A percentile compares a stretch with the other conserved stretches of the same genome.
These are phyloP conservation scores for Fusarium torreyae DNA, from an alignment of 2,329 filamentous ascomycete genomes.

Conservation along the genomic window DNA sequence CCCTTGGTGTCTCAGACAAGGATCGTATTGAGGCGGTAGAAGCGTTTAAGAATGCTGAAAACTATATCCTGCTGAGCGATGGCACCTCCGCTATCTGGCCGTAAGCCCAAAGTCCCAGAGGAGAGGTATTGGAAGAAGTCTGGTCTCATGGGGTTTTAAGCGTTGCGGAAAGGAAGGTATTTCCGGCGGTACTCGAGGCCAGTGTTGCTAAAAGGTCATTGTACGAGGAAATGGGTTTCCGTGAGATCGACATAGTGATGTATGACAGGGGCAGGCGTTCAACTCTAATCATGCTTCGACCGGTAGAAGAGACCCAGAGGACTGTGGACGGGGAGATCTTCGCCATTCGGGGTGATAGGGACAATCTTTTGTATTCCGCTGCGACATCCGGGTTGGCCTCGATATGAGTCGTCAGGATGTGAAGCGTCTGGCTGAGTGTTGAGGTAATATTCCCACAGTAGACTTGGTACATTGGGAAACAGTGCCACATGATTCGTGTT, in stretches of 20 bases:
- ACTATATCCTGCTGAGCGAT: constrained; percentile 25
- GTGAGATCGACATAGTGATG: not conserved
- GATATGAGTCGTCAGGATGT: not conserved
- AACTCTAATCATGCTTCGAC: constrained; percentile 21
- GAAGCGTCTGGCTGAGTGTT: not conserved
- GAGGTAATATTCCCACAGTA: not conserved
- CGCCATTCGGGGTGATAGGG: not conserved
- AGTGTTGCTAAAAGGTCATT: constrained; percentile 1
- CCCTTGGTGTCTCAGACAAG: too few relatives aligned
- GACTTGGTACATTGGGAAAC: too few relatives aligned
- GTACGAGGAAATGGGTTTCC: constrained; percentile 32
- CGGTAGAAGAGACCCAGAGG: not conserved
- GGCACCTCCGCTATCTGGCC: constrained; percentile 24
- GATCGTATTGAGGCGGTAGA: too few relatives aligned
- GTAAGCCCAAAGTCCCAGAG: constrained; percentile 28
- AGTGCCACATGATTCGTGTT: too few relatives aligned
- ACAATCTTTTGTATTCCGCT: not conserved
- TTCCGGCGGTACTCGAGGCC: constrained; percentile 21
- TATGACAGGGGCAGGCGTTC: constrained; percentile 9
- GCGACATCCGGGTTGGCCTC: not conserved
- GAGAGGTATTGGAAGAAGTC: constrained; percentile 25
- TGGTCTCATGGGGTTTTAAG: constrained; percentile 31
- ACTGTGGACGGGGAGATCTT: not conserved
- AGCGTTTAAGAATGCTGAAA: not conserved
- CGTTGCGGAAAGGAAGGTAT: constrained; percentile 30